These are phyloP conservation scores for Trichoderma asperellum DNA, from an alignment of 2,329 filamentous ascomycete species.

Conservation along the genomic window DNA sequence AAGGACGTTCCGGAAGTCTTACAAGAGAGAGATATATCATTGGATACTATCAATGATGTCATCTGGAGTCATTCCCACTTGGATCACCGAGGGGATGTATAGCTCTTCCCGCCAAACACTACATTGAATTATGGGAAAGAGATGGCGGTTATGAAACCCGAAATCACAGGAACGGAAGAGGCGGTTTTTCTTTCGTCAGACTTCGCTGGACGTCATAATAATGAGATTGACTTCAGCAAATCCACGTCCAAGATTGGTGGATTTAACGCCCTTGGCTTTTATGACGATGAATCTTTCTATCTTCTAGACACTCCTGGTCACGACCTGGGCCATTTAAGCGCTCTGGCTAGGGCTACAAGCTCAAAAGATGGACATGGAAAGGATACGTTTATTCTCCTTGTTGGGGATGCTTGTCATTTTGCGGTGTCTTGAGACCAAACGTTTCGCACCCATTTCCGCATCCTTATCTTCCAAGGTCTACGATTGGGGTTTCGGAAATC, in stretches of 20 bases:
- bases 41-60: constrained; percentile 32
- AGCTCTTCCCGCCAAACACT: constrained; percentile 34
- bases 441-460: constrained; percentile 7
- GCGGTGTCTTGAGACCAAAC: constrained; percentile 11
- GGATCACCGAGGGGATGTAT: constrained; percentile 38
- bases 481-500: not conserved
- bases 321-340: constrained; percentile 33
- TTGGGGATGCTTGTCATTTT: constrained; percentile 33
- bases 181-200: constrained; percentile 31
- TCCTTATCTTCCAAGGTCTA: not conserved
- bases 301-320: constrained; percentile 42
- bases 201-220: constrained; percentile 29
- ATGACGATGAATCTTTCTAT: constrained; percentile 48
- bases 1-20: constrained; percentile 13
- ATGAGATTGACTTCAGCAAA: constrained; percentile 32
- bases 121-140: constrained; percentile 34
- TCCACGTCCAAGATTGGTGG: constrained; percentile 37
- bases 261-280: constrained; percentile 48
- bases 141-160: constrained; percentile 27
- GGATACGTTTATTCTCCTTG: constrained; percentile 34
- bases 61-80: constrained; percentile 40
- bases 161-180: constrained; percentile 28
- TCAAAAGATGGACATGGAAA: constrained; percentile 2
- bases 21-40: not conserved
- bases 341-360: constrained; percentile 31